Evolutionary conservation across 805 yeast genomes (phyloP), one percentile per base, ranked within the genome.

Genomic region (Pichia kluyveri): DNA sequence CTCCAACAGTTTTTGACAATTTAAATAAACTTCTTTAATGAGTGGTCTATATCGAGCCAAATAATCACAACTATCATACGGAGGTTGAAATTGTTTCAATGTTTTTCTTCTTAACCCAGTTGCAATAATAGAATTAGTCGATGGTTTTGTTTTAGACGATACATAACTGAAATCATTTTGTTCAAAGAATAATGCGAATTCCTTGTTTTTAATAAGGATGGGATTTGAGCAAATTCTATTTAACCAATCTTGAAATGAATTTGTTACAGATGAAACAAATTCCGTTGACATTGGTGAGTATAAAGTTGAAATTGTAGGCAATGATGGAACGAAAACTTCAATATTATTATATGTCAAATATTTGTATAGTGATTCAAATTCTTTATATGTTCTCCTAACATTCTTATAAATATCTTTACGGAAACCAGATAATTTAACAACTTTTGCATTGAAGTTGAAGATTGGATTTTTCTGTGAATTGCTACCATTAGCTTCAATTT

Each of bases 261-360:
- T 56, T 43, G 73, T 67, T 39, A 87, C 70, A 47, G 79, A 77
- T 46, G 70, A 69, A 44, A 72, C 73, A 58, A 87, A 95, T 53
- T 91, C 97, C 30, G 84, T 84, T 41, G 90, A 86, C 46, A 86
- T 86, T n/a, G 80, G 70, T 27, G 96, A 95, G 59, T 81, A 90
- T 18, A 89, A 75, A 1, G 96, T 84, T 8, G 71, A 74, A 1
- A 93, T 71, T 19, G 72, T 69, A 0, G 98, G 97, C 40, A 93
- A 70, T 7, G 95, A 81, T 0, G 98, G 97, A 5, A 93, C 89
- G 66, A 91, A 89, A 48, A 93, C 90, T 63, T 93, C 98, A 32
- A 91, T 82, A 58, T 89, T 84, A 38, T 95, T 86, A 19, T 82
- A 80, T 48, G 81, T 80, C 53, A 93, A 68, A 60, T 85, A 91